Evolutionary conservation across 202 grass and related monocot species (phyloP), one percentile per base, ranked within the genome.

Genomic region (Hordeum pubiflorum): DNA sequence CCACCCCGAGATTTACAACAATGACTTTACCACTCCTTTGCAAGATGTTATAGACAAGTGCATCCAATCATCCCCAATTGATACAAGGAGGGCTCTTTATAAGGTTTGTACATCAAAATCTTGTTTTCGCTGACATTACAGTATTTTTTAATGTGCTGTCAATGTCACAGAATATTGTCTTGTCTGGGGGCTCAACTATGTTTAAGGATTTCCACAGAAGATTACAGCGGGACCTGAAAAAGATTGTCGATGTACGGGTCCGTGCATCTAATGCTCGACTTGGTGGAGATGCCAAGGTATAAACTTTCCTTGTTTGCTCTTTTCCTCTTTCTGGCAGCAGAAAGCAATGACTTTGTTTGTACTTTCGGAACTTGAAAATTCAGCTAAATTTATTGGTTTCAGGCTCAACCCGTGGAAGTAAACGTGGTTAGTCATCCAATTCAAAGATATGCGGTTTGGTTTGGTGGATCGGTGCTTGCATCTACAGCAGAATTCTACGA

Each of bases 141-240:
- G 7, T 70, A 43, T 82, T 84, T 84, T 58, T 85, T n/a, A 81
- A 56, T 63, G 38, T 67, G 9, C 59, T 74, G 41, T 59, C 17
- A 71, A 61, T 88, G 83, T 62, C 78, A 69, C 89, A 99, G 96
- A 99, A 99, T 83, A 87, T 99, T 80, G 96, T 99, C 24, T 83
- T 99, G 77, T 99, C 96, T 74, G 96, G 96, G 22, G 96, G 92
- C 10, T 99, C 96, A 1, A 99, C 96, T 79, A 93, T 99, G 96
- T 99, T 99, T 60, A 99, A 99, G 83, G 96, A 99, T 83, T 99
- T 99, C 78, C 90, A 99, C 86, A 93, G 96, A 85, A 93, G 92
- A 85, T 89, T 99, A 74, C 96, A 99, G 39, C 83, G 96, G 18
- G 96, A 99, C 75, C 79, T 99, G 38, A 99, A 99, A 88, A 93